Evolutionary conservation across 208 protist genomes (phyloP).

Genomic region (Endotrypanum monterogeii): DNA sequence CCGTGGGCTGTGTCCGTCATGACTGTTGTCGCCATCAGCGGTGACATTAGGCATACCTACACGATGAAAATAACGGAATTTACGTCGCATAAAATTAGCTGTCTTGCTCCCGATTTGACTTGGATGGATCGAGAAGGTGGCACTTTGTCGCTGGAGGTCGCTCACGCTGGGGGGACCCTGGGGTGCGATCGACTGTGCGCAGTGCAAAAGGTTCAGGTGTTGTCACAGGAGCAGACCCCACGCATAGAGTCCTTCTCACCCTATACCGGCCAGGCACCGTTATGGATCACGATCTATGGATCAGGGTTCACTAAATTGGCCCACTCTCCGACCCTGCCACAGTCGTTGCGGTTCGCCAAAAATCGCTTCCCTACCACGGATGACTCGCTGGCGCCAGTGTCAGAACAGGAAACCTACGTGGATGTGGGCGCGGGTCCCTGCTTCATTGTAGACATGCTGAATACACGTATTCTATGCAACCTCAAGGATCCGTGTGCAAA

Average conservation of each 20-base stretch:
- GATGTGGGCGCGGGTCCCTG: constrained; percentile 34
- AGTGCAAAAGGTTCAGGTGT: constrained; percentile 12
- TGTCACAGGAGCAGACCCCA: constrained; percentile 22
- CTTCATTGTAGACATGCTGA: constrained; percentile 33
- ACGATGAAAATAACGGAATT: not conserved
- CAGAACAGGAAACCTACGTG: constrained; percentile 27
- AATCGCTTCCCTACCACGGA: not conserved
- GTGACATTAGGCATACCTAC: constrained; percentile 4
- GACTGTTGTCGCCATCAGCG: constrained; percentile 10
- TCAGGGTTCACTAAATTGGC: constrained; percentile 40
- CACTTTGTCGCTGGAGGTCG: constrained; percentile 2
- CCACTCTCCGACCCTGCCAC: constrained; percentile 21
- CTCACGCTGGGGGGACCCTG: constrained; percentile 1
- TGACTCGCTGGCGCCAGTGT: not conserved
- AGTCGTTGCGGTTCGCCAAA: not conserved
- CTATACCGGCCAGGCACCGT: constrained; percentile 40
- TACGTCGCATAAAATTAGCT: constrained; percentile 5
- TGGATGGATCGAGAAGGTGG: constrained; percentile 21
- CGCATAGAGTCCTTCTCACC: constrained; percentile 35
- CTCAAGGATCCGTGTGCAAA: constrained; percentile 32
- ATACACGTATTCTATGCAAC: constrained; percentile 40
- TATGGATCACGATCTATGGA: constrained; percentile 41
- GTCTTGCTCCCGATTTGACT: constrained; percentile 15
- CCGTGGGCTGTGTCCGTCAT: not conserved
- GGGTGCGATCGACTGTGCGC: not conserved